Conservation (phyloP, 305 asterid species). For the Vinca major region DNA sequence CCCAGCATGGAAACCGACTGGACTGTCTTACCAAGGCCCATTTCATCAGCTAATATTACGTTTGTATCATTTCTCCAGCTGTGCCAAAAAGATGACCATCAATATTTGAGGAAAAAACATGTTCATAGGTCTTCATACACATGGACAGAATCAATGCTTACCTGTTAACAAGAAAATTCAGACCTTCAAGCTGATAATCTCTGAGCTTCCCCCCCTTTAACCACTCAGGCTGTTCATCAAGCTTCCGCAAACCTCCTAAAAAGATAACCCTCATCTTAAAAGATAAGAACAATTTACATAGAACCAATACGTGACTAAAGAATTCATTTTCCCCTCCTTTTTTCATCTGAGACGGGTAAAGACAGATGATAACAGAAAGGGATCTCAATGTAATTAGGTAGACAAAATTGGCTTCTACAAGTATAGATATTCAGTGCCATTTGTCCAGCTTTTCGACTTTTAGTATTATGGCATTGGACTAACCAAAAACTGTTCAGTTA, state of each 20-base stretch:
- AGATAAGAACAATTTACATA: not conserved
- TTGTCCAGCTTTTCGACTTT: not conserved
- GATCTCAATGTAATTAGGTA: not conserved
- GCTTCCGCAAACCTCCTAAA: slow-evolving; percentile 94
- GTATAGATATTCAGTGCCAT: not conserved
- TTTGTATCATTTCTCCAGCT: slow-evolving; percentile 99
- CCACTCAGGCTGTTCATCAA: slow-evolving; percentile 99
- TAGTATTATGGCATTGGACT: not conserved
- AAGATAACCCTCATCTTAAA: not conserved
- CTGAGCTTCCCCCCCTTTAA: slow-evolving; percentile 93
- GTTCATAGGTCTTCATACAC: not conserved
- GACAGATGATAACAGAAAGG: not conserved
- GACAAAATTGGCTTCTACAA: not conserved
- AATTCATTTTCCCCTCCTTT: too few species aligned
- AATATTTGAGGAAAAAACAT: slow-evolving; percentile 34
- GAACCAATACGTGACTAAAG: too few species aligned
- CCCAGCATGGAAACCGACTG: slow-evolving; percentile 99
- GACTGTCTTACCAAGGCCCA: slow-evolving; percentile 99
- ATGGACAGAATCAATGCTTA: slow-evolving; percentile 22
- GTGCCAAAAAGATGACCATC: slow-evolving; percentile 40
- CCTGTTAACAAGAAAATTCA: slow-evolving; percentile 98
- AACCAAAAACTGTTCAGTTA: not conserved
- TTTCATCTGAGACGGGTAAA: too few species aligned
- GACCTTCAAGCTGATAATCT: slow-evolving; percentile 99
- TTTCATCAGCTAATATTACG: slow-evolving; percentile 98